Evolutionary conservation across 1,139 yeast genomes (phyloP), one percentile per base, ranked within the genome.

Genomic region (Suhomyces kunorum): DNA sequence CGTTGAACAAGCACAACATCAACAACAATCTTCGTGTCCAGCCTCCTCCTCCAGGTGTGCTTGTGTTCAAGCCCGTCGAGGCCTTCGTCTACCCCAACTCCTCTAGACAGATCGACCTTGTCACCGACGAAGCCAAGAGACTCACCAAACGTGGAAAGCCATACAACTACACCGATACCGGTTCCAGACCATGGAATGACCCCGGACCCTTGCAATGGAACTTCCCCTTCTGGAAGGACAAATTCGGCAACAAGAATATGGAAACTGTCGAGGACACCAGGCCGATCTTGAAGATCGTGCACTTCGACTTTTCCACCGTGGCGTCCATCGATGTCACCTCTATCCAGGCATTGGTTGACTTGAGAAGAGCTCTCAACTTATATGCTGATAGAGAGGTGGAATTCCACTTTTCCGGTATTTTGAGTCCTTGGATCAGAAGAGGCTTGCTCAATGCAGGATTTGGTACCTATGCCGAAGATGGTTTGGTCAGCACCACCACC

Each of bases 101-200:
- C 37, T 82, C 96, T 0, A 68, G 76, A 47, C 95, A 85, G 61
- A 71, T 79, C 34, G 96, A 89, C 52, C 62, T 64, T 27, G 75
- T 90, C 23, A 66, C 81, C 32, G 95, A 85, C 47, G 82, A 83
- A 54, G 81, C 84, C 29, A 82, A 81, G 58, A 61, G 65, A 28
- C 43, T 60, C 12, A 87, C 96, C 1, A 74, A 75, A 51, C 75
- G 86, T 41, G 90, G 90, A 18, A 71, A 72, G 39, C 66, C 77
- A 17, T 61, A 67, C 38, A 60, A 62, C 30, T 64, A 59, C 36
- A 58, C 67, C 14, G 68, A 71, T 37, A 74, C 79, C 29, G 86
- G 88, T 19, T 86, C 85, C 38, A 77, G 92, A 49, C 90, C 95
- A 15, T 90, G 97, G 96, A 89, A 89, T 58, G 94, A 88, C 54